Evolutionary conservation across 2,329 filamentous ascomycete genomes (phyloP), one percentile per base, ranked within the genome.

Genomic region (Coleophoma eucalyptorum): DNA sequence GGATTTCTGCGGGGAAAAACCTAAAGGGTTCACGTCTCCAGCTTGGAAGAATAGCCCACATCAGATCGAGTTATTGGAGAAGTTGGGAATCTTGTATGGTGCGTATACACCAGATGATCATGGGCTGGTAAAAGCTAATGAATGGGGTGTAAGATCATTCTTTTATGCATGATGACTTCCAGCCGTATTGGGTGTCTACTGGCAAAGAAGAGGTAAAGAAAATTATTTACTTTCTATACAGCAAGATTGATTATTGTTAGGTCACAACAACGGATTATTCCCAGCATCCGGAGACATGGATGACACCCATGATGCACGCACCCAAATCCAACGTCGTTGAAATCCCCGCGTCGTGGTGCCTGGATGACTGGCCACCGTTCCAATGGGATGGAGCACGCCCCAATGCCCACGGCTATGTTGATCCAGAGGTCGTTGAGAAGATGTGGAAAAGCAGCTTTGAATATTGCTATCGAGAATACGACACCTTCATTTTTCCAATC

Each of bases 131-230:
- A 8, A 26, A 26, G 26, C 26, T 26, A 8, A 26, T 26, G 26
- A 26, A 26, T 26, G 10, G 26, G 26, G 10, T 26, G 10, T 26
- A 75, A 58, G 73, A 76, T 56, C 73, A 76, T 55, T 71, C 67
- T 3, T 72, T 75, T 59, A 72, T 76, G 71, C 73, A 76, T 55
- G 71, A 76, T 56, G 74, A 76, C 58, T 67, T 67, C 13, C 71
- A 74, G 53, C 67, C 67, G 11, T 71, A 70, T 60, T 69, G 64
- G 48, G 58, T 62, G 1, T 63, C 65, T 10, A 58, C 55, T 42
- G 51, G 55, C 15, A 33, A 48, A 11, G 55, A 41, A 37, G 51
- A 55, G n/a, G 45, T 40, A n/a, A 40, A 51, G 32, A 54, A 38
- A 2, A 12, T 5, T 18, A 7, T 10, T 10, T 38, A 26, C 10